phyloP scores from a whole-genome alignment of 129 eudicot genomes.

The carrot (Daucus carota) region DNA sequence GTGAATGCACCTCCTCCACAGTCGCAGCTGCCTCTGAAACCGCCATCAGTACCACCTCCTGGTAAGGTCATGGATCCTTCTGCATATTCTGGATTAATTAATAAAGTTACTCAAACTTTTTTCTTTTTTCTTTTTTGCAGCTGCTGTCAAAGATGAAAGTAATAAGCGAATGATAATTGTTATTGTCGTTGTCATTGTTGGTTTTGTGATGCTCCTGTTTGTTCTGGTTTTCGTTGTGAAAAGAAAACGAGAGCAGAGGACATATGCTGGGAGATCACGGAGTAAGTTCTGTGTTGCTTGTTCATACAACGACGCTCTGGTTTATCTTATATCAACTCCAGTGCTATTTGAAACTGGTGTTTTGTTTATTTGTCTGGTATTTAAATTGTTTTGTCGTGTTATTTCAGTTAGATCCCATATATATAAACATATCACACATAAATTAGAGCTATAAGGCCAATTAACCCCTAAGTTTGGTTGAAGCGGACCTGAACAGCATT shows the following conservation, averaged over 20 bases:
- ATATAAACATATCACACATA: too few species aligned
- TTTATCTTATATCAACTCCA: background rate
- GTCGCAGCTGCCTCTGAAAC: background rate
- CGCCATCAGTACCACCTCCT: background rate
- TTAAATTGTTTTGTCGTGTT: background rate
- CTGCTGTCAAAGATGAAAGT: too few species aligned
- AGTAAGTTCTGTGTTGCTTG: constrained; percentile 7
- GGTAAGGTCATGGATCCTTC: background rate
- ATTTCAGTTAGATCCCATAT: too few species aligned
- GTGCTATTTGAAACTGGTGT: background rate
- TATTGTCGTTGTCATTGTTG: background rate
- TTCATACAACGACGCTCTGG: background rate
- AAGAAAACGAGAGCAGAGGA: constrained; percentile 4
- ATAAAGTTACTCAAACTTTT: background rate
- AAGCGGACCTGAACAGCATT: background rate
- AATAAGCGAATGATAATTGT: background rate
- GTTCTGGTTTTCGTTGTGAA: constrained; percentile 3
- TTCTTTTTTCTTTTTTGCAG: background rate
- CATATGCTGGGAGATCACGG: background rate
- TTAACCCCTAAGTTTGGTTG: background rate
- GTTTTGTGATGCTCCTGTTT: background rate
- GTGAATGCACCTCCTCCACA: background rate
- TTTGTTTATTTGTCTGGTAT: background rate
- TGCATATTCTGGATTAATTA: background rate
- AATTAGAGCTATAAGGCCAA: too few species aligned